Evolutionary conservation across 331 rosid genomes (phyloP), one percentile per base, ranked within the genome.

Genomic region (Pyrus hybrid): DNA sequence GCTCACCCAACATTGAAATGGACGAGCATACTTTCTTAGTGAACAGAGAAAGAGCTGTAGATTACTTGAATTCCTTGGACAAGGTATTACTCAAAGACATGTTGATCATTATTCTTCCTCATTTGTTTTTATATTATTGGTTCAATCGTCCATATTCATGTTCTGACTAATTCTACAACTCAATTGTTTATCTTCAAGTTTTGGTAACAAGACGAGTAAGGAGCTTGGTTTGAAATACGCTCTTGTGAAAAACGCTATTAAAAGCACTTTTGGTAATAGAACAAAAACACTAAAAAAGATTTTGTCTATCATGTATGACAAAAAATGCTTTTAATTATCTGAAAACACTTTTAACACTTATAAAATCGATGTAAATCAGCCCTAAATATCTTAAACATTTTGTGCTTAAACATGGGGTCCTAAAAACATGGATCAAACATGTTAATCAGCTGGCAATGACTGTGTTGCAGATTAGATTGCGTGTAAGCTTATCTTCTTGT

Each of bases 1-100:
- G 98, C 17, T 91, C 98, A 63, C 97, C 98, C 18, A 94, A 94
- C 72, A 88, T 94, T 63, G 98, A 94, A 86, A 94, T 94, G 98
- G 98, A 94, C 67, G 96, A 85, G 77, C 88, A 94, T 3, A 86
- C 90, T 45, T 94, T 94, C 85, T 22, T 91, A 87, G 88, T 90
- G 30, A 94, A 94, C 83, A 94, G 98, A 76, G 97, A 94, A 76
- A 85, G 98, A 79, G 98, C 98, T 4, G 97, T 91, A 0, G 97
- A 94, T 83, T 94, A 94, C 87, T 84, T 94, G 82, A 90, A 91
- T 79, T 94, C 95, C 13, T 80, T 94, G 62, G 98, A 94, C 73
- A 94, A 94, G 96, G 97, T 92, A 75, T 54, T 21, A 14, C 12
- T 18, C 76, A 58, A 60, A 17, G n/a, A 16, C 20, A 1, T 49